These are phyloP conservation scores for Rhizoctonia solani DNA, from an alignment of 1,284 basidiomycete species.

Conservation along the genomic window DNA sequence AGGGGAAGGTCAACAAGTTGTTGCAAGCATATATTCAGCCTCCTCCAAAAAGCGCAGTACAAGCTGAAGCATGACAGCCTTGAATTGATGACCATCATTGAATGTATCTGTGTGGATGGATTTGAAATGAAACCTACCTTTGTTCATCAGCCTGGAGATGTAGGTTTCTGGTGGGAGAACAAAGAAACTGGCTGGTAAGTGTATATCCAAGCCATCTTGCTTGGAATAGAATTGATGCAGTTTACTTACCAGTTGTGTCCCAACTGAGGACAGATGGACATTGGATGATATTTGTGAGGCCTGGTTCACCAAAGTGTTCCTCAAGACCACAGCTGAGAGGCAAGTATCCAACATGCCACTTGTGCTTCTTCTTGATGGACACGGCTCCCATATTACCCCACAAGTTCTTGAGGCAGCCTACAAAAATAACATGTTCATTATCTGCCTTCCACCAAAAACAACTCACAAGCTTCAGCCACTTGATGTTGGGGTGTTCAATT, in stretches of 20 bases:
- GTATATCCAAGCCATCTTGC: background rate
- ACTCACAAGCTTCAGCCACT: conserved; percentile 39
- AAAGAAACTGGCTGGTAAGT: conserved; percentile 9
- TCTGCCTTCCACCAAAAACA: conserved; percentile 39
- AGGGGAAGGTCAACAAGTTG: conserved; percentile 40
- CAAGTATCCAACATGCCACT: conserved; percentile 43
- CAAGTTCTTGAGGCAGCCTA: conserved; percentile 42
- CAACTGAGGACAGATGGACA: conserved; percentile 48
- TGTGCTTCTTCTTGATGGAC: conserved; percentile 52
- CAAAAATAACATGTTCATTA: conserved; percentile 44
- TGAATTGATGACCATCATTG: conserved; percentile 2
- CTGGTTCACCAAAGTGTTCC: conserved; percentile 25
- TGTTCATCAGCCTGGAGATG: conserved; percentile 7
- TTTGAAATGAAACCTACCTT: conserved; percentile 4
- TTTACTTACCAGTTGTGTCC: background rate
- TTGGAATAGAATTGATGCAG: background rate
- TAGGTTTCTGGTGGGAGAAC: conserved; percentile 17
- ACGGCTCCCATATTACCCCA: conserved; percentile 46
- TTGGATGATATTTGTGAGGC: conserved; percentile 1
- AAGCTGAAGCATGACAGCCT: conserved; percentile 31
- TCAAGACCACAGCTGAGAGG: conserved; percentile 18
- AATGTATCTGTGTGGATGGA: background rate
- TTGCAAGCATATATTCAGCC: conserved; percentile 40
- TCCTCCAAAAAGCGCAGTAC: conserved; percentile 31
- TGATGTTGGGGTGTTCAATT: conserved; percentile 38